phyloP scores from a whole-genome alignment of 2,329 filamentous ascomycete genomes.

The Cercospora zeina region DNA sequence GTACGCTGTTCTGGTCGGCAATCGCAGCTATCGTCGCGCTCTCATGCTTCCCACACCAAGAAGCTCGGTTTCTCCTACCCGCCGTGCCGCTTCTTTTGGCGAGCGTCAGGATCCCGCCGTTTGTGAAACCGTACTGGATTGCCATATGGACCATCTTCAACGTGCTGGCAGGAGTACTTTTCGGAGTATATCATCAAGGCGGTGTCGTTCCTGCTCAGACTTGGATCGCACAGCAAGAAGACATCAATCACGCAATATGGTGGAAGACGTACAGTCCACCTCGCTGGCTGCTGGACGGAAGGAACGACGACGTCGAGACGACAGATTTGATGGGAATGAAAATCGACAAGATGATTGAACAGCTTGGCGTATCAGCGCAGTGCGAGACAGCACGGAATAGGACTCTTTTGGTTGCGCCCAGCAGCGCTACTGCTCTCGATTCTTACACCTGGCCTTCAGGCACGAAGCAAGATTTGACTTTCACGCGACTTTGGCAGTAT shows the following conservation, averaged over 20 bases:
- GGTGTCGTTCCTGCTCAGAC: slow-evolving; percentile 74
- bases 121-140: slow-evolving; percentile 44
- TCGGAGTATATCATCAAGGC: slow-evolving; percentile 81
- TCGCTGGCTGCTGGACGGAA: slow-evolving; percentile 75
- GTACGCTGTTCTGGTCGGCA: slow-evolving; percentile 68
- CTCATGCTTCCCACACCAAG: slow-evolving; percentile 75
- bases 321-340: slow-evolving; percentile 72
- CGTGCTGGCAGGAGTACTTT: slow-evolving; percentile 64
- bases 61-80: slow-evolving; percentile 75
- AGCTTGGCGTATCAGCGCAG: slow-evolving; percentile 60
- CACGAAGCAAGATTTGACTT: slow-evolving; percentile 41
- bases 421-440: slow-evolving; percentile 70
- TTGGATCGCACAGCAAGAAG: slow-evolving; percentile 67
- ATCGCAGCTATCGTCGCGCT: slow-evolving; percentile 69
- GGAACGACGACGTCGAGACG: slow-evolving; percentile 70
- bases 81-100: slow-evolving; percentile 75
- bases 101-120: slow-evolving; percentile 63
- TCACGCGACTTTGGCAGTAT: slow-evolving; percentile 71
- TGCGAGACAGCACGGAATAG: slow-evolving; percentile 58
- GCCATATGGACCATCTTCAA: slow-evolving; percentile 69
- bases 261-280: slow-evolving; percentile 86
- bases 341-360: slow-evolving; percentile 59
- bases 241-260: slow-evolving; percentile 71
- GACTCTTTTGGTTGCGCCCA: slow-evolving; percentile 64
- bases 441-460: slow-evolving; percentile 44